Base-by-base conservation (phyloP, 805 yeast genomes). In the Barnettozyma salicaria region DNA sequence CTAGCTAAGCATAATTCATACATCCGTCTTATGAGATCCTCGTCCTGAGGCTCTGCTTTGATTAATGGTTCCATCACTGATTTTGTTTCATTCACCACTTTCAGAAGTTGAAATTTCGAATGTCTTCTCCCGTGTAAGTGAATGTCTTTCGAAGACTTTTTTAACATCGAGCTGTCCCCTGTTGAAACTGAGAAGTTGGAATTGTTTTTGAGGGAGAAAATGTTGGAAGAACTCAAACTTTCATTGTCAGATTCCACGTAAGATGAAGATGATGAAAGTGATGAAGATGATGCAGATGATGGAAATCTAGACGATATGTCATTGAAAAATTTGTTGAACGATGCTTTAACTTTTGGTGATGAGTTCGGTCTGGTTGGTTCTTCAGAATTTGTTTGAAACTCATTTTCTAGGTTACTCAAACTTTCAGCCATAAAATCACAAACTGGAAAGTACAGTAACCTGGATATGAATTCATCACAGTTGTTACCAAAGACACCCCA, bases 401-500 rank as follows among this genome's bases (percentile, higher is more conserved):
- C 25, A 12, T 22, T 6, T 21, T 45, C 49, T 25, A 47, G 16
- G 1, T 7, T 4, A 4, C 13, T 18, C 12, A 51, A 32, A 6
- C 32, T 20, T 6, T 36, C 44, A 12, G 9, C 7, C 2, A 45
- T 37, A 37, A 45, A 52, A 19, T 32, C 27, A 5, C 24, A 9
- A 14, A 45, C 34, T 8, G 46, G 21, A n/a, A 59, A 37, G 26
- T 37, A 29, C 28, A 45, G 38, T 4, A 52, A n/a, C 2, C 58
- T 67, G n/a, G 50, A 41, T 18, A 66, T 50, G 19, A 68, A 56
- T 10, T 41, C 25, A 30, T 63, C 63, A 17, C 60, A 65, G 41
- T 65, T 58, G 22, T 52, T 56, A 2, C 50, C 56, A 39, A 64
- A 68, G 2, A 56, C 60, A 23, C 64, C 67, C 73, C 74, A 68